Evolutionary conservation across 768 basidiomycete species (phyloP).

Genomic region (Polyporus arcularius): DNA sequence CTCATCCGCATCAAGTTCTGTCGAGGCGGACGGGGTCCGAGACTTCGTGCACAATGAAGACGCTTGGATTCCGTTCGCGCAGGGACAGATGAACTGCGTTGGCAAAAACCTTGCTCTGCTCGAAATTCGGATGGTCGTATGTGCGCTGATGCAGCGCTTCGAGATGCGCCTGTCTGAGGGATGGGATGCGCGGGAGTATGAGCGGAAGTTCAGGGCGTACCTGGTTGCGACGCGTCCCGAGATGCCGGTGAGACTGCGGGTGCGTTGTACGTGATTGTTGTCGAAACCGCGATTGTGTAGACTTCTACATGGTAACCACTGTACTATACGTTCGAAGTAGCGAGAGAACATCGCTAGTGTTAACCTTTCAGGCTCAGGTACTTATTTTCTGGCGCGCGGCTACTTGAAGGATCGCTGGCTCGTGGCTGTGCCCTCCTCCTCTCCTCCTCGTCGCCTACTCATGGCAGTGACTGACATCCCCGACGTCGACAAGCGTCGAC

Average conservation of each 20-base stretch:
- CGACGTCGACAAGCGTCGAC: too few species aligned
- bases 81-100: constrained; percentile 51
- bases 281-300: too few species aligned
- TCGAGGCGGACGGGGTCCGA: too few species aligned
- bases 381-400: too few species aligned
- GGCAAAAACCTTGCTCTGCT: constrained; percentile 46
- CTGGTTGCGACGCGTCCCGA: constrained; percentile 30
- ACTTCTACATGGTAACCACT: too few species aligned
- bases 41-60: constrained; percentile 24
- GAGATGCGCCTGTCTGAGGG: constrained; percentile 33
- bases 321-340: too few species aligned
- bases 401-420: too few species aligned
- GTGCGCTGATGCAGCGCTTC: constrained; percentile 36
- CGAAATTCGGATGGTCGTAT: constrained; percentile 36
- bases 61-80: constrained; percentile 45
- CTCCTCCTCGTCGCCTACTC: too few species aligned
- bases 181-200: constrained; percentile 30
- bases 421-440: too few species aligned
- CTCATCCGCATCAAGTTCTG: not conserved
- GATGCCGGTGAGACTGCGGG: constrained; percentile 17
- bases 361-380: too few species aligned
- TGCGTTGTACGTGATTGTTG: not conserved
- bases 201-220: constrained; percentile 29
- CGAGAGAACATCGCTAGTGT: too few species aligned
- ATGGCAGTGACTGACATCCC: too few species aligned